Conservation (phyloP, 139 green algal genomes). For the Zygnema circumcarinatum region DNA sequence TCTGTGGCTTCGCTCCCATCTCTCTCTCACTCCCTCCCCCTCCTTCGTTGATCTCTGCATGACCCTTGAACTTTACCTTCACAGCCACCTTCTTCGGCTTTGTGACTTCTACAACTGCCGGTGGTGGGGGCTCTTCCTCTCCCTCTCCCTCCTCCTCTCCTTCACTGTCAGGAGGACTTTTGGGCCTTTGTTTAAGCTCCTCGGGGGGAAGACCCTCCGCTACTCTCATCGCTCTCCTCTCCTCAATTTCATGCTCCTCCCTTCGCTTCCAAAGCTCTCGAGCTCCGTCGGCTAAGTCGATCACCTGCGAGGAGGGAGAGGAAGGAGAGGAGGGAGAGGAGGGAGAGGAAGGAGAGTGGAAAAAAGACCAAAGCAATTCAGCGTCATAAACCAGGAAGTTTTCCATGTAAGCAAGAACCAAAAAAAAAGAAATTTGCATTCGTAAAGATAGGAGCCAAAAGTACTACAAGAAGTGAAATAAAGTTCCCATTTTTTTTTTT, state of each 20-base stretch:
- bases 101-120: not conserved
- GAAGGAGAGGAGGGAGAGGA: not conserved
- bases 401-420: not conserved
- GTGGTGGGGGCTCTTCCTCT: constrained; percentile 7
- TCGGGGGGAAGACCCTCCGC: constrained; percentile 4
- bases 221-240: not conserved
- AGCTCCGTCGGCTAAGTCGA: not conserved
- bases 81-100: not conserved
- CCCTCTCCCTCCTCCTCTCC: constrained; percentile 8
- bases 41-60: not conserved
- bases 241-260: not conserved
- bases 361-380: not conserved
- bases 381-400: not conserved
- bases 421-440: not conserved
- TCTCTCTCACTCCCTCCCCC: not conserved
- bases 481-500: not conserved
- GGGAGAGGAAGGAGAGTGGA: not conserved
- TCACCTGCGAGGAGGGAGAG: not conserved
- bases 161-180: constrained; percentile 12
- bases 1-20: not conserved
- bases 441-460: not conserved
- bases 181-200: not conserved
- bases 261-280: constrained; percentile 18
- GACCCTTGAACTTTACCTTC: not conserved
- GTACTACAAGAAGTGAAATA: not conserved